Evolutionary conservation across 1,284 basidiomycete genomes (phyloP), one percentile per base, ranked within the genome.

Genomic region (Pseudozyma thailandica): DNA sequence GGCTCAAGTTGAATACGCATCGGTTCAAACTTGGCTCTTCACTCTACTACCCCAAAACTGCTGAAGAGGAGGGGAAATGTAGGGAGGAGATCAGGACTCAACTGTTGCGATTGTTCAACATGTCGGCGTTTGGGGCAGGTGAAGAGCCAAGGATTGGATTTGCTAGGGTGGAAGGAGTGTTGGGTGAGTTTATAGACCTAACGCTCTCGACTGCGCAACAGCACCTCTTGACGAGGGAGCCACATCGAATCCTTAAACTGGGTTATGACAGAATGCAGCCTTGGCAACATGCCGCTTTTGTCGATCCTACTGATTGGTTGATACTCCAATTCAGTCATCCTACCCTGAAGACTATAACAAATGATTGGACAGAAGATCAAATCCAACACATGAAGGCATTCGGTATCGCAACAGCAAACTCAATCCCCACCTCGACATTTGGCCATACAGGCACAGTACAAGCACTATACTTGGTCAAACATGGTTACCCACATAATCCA

Each of bases 141-240:
- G 20, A 39, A 7, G 46, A 53, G 12, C 46, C 58, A 0, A 21
- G 27, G 8, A 33, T 61, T 2, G 38, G 20, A 3, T 61, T 54
- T 16, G 41, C 50, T 1, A 43, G 4, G 1, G n/a, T 54, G 4
- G 21, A 35, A 2, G 15, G 13, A 1, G 37, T 44, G 0, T 5
- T 31, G 7, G 2, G 45, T 15, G 27, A 49, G 6, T 54, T 61
- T 41, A 45, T 61, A 6, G 51, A 61, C 18, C 38, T 61, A 15
- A 27, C 10, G n/a, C 43, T 25, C 18, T 16, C 20, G 5, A 21
- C n/a, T 1, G 4, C 9, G 2, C 20, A 28, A 2, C 57, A 59
- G 12, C 30, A 43, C 15, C 28, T 12, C 4, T 21, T 20, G 12
- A 28, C 0, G 2, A 28, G 49, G 15, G 26, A 42, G 4, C 28